phyloP scores from a whole-genome alignment of 2,329 filamentous ascomycete species.

The Cytospora paraplurivora region DNA sequence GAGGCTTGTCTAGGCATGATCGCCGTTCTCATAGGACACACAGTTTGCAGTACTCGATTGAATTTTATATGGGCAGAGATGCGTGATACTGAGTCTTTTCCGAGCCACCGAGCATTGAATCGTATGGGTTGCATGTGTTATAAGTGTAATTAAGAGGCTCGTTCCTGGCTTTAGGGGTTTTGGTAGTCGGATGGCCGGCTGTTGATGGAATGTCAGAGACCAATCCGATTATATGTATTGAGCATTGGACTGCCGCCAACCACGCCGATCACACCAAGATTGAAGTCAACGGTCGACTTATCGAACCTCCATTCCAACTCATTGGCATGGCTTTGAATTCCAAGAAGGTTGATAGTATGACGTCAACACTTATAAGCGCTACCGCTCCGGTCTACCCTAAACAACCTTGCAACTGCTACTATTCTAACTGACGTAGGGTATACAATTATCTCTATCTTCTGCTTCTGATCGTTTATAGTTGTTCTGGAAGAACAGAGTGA shows the following conservation, averaged over 20 bases:
- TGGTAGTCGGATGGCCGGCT: background rate
- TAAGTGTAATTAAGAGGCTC: background rate
- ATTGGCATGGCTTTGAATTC: background rate
- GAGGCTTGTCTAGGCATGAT: background rate
- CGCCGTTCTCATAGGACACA: too few relatives aligned
- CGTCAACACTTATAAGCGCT: slow-evolving; percentile 15
- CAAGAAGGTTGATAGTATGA: background rate
- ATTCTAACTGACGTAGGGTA: too few relatives aligned
- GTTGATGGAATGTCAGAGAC: too few relatives aligned
- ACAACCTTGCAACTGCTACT: too few relatives aligned
- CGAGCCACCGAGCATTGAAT: background rate
- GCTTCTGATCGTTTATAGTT: too few relatives aligned
- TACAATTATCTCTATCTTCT: too few relatives aligned
- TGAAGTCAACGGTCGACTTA: background rate
- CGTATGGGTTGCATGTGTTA: background rate
- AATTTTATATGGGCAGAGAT: background rate
- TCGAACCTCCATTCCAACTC: background rate
- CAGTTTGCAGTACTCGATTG: too few relatives aligned
- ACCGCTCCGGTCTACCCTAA: too few relatives aligned
- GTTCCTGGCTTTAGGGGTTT: too few relatives aligned
- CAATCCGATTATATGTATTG: too few relatives aligned
- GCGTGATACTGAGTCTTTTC: background rate
- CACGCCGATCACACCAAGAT: background rate
- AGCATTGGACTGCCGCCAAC: background rate
- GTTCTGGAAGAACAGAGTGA: too few relatives aligned